These are phyloP conservation scores for Pseudogymnoascus sp. DNA, from an alignment of 2,329 filamentous ascomycete genomes.

Conservation along the genomic window DNA sequence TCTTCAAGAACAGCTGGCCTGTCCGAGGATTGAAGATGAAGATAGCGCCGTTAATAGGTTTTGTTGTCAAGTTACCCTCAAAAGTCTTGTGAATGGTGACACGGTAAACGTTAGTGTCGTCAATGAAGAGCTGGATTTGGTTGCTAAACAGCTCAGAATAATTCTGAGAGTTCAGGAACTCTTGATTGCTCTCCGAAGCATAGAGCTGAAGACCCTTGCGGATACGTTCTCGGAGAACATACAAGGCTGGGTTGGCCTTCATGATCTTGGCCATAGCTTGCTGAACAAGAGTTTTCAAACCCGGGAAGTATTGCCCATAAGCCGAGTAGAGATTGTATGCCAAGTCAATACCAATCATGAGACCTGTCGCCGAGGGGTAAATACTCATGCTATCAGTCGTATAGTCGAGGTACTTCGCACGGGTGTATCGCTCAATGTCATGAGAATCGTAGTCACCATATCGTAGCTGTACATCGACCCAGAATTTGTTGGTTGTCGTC, in stretches of 20 bases:
- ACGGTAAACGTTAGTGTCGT: conserved; percentile 98
- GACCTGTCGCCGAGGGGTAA: conserved; percentile 89
- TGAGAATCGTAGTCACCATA: conserved; percentile 99
- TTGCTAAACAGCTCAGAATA: conserved; percentile 99
- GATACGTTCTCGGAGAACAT: conserved; percentile 94
- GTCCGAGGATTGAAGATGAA: conserved; percentile 99
- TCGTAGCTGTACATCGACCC: conserved; percentile 91
- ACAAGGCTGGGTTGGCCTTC: conserved; percentile 96
- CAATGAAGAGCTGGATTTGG: conserved; percentile 96
- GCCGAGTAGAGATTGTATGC: conserved; percentile 98
- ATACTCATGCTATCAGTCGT: conserved; percentile 98
- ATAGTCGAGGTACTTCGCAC: conserved; percentile 97
- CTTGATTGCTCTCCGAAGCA: conserved; percentile 96
- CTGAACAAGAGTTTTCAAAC: conserved; percentile 87
- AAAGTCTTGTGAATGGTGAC: conserved; percentile 99
- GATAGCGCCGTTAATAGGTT: conserved; percentile 98
- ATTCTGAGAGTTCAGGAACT: conserved; percentile 98
- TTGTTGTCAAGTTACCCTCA: conserved; percentile 96
- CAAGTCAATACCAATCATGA: conserved; percentile 96
- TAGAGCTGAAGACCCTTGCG: conserved; percentile 96
- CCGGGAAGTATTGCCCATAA: conserved; percentile 97
- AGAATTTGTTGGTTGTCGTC: conserved; percentile 97
- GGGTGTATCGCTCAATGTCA: conserved; percentile 94
- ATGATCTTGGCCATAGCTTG: conserved; percentile 99
- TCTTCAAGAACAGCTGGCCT: conserved; percentile 95